Evolutionary conservation across 805 yeast genomes (phyloP).

Genomic region (Suhomyces prunicola): DNA sequence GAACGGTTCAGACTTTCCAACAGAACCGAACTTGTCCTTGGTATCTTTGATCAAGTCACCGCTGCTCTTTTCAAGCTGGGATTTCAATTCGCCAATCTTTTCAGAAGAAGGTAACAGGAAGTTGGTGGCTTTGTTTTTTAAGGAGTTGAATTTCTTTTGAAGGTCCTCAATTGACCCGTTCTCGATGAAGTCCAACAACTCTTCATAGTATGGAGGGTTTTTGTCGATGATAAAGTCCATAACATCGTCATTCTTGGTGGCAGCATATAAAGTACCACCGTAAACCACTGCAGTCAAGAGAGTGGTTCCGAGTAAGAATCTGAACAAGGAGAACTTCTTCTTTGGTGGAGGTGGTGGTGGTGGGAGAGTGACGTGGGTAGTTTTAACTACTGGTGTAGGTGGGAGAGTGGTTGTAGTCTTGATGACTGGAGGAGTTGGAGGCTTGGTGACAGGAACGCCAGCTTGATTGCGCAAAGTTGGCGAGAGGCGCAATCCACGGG

Average conservation of each 20-base stretch:
- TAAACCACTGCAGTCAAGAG: slow-evolving; percentile 28
- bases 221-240: slow-evolving; percentile 44
- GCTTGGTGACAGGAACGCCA: slow-evolving; percentile 2
- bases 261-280: slow-evolving; percentile 39
- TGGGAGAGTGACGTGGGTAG: slow-evolving; percentile 2
- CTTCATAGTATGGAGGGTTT: slow-evolving; percentile 42
- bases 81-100: slow-evolving; percentile 30
- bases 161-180: slow-evolving; percentile 33
- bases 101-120: slow-evolving; percentile 30
- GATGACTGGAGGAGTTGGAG: slow-evolving; percentile 1
- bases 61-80: slow-evolving; percentile 30
- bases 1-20: background rate
- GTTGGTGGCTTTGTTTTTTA: slow-evolving; percentile 16
- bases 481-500: background rate
- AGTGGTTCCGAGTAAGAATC: slow-evolving; percentile 29
- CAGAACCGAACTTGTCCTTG: slow-evolving; percentile 25
- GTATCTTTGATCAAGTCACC: slow-evolving; percentile 37
- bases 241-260: slow-evolving; percentile 42
- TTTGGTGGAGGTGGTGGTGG: slow-evolving; percentile 8
- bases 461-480: background rate
- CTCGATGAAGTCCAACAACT: slow-evolving; percentile 36
- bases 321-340: slow-evolving; percentile 30
- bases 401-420: slow-evolving; percentile 3
- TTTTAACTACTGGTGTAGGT: slow-evolving; percentile 3
- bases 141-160: slow-evolving; percentile 14